phyloP scores from a whole-genome alignment of 768 basidiomycete genomes.

The Tephrocybe sp. region DNA sequence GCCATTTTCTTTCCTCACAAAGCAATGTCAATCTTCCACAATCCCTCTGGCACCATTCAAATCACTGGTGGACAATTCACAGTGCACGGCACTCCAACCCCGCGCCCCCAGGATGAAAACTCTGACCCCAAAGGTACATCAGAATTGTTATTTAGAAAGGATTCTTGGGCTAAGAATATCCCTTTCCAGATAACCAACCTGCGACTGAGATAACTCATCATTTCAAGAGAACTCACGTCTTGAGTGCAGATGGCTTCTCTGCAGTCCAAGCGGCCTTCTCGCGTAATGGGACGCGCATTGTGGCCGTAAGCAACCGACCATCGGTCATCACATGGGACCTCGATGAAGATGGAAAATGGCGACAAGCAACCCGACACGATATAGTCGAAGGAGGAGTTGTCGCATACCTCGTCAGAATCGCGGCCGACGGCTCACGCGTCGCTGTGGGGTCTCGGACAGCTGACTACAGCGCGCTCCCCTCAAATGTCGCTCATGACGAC shows the following conservation, averaged over 20 bases:
- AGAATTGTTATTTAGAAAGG: no score
- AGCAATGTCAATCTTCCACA: background rate
- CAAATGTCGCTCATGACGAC: background rate
- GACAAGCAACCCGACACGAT: background rate
- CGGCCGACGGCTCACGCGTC: background rate
- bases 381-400: background rate
- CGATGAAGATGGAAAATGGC: background rate
- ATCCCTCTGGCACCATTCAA: background rate
- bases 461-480: background rate
- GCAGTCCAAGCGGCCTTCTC: background rate
- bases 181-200: background rate
- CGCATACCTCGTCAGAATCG: background rate
- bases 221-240: background rate
- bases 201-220: background rate
- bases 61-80: background rate
- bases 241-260: background rate
- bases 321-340: conserved; percentile 4
- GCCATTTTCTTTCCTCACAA: background rate
- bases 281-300: background rate
- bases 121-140: no score
- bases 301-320: background rate
- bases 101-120: no score
- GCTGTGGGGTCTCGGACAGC: background rate
- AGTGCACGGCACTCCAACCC: no score
- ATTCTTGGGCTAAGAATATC: no score